Evolutionary conservation across 2,329 filamentous ascomycete species (phyloP), one percentile per base, ranked within the genome.

Genomic region (Monilinia aucupariae): DNA sequence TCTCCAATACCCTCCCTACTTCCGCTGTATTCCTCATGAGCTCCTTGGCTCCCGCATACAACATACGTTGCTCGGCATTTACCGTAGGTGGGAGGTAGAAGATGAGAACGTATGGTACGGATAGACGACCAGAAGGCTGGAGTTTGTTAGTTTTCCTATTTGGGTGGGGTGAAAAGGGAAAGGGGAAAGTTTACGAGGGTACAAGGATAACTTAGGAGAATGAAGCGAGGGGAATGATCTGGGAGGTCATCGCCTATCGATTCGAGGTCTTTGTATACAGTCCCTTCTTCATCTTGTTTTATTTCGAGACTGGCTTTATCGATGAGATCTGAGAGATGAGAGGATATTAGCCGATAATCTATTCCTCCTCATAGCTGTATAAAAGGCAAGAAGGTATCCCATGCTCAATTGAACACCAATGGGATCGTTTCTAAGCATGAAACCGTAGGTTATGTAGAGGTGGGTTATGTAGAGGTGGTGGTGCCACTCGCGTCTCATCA

Each of bases 41-140:
- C 78, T 99, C 94, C 77, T 97, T 96, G 50, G 94, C 94, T 47
- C 92, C 90, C 37, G 94, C 94, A 75, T 97, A 99, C 74, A 94
- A 80, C 94, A 97, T 97, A 69, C 91, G 86, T 73, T 89, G 80
- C 73, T 92, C 90, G 69, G 83, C 85, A 75, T 96, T 97, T 78
- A 91, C 94, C 55, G 93, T 97, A 59, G 88, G 89, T 9, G 94
- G 94, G 27, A 97, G 85, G 78, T 96, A 97, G 80, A 96, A 97
- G 27, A 99, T 79, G 74, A 97, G 85, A 53, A 97, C 91, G 75
- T 99, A 99, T 12, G 94, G 94, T 3, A 96, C 92, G 6, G 91
- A 89, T 50, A 92, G 76, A 34, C 94, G 87, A 63, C 94, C 94
- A 59, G 90, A 92, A 51, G 86, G 80, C 91, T 96, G 68, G 61